A percentile compares a stretch with the other conserved stretches of the same genome.
Evolutionary conservation across 1,284 basidiomycete species (phyloP).

Genomic region (Ceratobasidium sp.): DNA sequence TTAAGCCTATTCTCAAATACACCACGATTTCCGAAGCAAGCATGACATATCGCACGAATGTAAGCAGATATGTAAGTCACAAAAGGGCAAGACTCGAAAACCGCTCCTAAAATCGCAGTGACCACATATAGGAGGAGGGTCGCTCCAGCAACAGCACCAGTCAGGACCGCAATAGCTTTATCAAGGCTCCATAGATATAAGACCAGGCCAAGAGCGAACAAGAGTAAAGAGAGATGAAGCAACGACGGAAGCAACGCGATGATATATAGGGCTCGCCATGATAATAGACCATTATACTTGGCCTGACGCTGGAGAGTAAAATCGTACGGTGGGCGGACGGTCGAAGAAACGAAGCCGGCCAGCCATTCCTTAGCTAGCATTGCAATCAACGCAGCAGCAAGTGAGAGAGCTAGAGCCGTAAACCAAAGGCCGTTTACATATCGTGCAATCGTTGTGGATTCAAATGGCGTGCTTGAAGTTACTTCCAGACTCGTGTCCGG

Average conservation of each 20-base stretch:
- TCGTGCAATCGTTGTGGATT: background rate
- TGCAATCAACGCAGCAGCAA: slow-evolving; percentile 19
- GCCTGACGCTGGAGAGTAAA: slow-evolving; percentile 10
- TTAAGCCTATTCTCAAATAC: background rate
- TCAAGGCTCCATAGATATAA: slow-evolving; percentile 22
- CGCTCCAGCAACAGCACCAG: background rate
- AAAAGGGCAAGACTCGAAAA: slow-evolving; percentile 28
- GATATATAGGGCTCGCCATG: slow-evolving; percentile 36
- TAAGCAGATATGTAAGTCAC: background rate
- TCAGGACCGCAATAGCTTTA: background rate
- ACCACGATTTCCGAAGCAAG: background rate
- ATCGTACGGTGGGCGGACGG: background rate
- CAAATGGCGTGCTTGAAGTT: background rate
- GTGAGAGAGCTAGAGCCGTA: slow-evolving; percentile 8
- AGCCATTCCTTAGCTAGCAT: slow-evolving; percentile 38
- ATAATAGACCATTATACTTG: slow-evolving; percentile 4
- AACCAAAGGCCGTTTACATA: slow-evolving; percentile 39
- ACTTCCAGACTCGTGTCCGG: background rate
- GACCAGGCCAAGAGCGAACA: slow-evolving; percentile 42
- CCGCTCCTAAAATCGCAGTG: background rate
- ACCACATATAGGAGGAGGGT: background rate
- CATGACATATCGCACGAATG: background rate
- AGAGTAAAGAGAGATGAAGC: slow-evolving; percentile 36
- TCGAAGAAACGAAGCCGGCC: background rate
- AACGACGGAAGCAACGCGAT: slow-evolving; percentile 39